These are phyloP conservation scores for Rauvolfia tetraphylla DNA, from an alignment of 257 asterid genomes.

Conservation along the genomic window DNA sequence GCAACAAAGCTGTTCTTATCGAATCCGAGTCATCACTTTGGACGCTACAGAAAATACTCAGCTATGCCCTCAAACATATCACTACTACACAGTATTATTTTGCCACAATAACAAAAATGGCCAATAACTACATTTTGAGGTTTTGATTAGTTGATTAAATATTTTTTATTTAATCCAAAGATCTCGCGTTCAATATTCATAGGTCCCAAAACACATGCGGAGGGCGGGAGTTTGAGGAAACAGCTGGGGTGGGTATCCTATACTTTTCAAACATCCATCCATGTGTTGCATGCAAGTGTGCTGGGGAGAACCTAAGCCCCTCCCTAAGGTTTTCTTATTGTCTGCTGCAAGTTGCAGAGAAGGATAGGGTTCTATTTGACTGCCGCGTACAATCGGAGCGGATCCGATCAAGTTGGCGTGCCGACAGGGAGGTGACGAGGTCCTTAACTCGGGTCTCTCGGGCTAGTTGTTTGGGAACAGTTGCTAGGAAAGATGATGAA, in stretches of 20 bases:
- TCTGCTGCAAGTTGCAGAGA: neutral
- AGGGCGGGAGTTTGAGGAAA: neutral
- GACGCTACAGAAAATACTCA: neutral
- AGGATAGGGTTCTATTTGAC: neutral
- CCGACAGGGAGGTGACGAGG: neutral
- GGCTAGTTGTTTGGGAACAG: neutral
- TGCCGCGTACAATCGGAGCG: neutral
- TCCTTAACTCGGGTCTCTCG: neutral
- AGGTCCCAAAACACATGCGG: no score
- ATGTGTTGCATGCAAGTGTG: neutral
- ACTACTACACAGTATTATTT: no score
- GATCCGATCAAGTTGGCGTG: neutral
- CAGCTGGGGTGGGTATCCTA: neutral
- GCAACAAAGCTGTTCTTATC: neutral
- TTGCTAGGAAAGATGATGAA: neutral
- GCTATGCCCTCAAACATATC: no score
- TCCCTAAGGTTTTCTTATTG: neutral
- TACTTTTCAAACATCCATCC: neutral
- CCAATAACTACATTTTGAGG: no score
- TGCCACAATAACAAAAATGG: no score
- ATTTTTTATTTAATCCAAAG: no score
- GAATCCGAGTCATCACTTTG: conserved; percentile 2
- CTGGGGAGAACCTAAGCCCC: neutral
- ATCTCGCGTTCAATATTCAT: no score
- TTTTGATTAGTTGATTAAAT: no score